Base-by-base conservation (phyloP, 2,329 filamentous ascomycete species). In the Myotisia sp. region DNA sequence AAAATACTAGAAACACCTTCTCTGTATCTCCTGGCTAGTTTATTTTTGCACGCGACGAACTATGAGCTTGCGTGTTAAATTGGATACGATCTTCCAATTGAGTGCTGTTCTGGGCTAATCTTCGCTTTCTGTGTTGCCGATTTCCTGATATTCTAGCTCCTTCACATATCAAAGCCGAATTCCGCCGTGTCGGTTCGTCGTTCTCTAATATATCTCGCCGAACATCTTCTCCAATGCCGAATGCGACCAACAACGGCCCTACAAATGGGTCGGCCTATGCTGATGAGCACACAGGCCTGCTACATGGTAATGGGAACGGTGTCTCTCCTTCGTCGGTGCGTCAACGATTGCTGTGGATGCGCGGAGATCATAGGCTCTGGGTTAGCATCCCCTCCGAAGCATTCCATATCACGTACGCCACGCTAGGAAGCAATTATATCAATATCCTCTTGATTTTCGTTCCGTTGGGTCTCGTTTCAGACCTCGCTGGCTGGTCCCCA, bases 381-480 rank as follows among this genome's bases (percentile, higher is more conserved):
- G 50, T 60, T 22, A 49, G 51, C 36, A 59, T 55, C 48, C 63
- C 63, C 12, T 46, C 47, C 14, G 45, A 56, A 6, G 50, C 56
- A 12, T 46, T 51, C 27, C 55, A 56, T 43, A 47, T 62, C 37
- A 60, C 58, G 6, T 64, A 58, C 53, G 44, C 53, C 36, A 61
- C 62, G 3, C 48, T 67, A n/a, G 48, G 54, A 16, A 62, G 59
- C 17, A 64, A 65, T 45, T 64, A 63, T 55, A 74, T 66, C 42
- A 77, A 78, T 46, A 49, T 76, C 32, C 54, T 78, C 13, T 63
- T 78, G 35, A 56, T 77, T 42, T 76, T 76, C 45, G 71, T 77
- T n/a, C 74, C 74, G 3, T 50, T 73, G 23, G 74, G 74, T 36
- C 77, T 78, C 44, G 49, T 74, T 30, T 59, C 73, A 17, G 71